Evolutionary conservation across 805 yeast genomes (phyloP).

Genomic region (Wickerhamomyces alni): DNA sequence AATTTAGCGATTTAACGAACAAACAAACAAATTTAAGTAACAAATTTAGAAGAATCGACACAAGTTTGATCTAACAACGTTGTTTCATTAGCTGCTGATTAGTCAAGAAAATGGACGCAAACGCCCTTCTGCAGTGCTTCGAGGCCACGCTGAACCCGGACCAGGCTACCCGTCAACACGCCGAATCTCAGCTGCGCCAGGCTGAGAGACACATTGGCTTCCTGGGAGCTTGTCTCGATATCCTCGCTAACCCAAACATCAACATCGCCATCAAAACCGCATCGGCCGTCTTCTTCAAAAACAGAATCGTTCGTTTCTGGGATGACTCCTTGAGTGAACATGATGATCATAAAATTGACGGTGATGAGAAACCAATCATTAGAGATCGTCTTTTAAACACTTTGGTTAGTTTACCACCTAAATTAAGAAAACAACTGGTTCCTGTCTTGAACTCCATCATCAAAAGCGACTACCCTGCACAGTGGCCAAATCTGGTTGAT

Average conservation of each 20-base stretch:
- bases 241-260: slow-evolving; percentile 48
- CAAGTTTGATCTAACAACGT: no score
- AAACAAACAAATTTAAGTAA: no score
- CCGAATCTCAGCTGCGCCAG: slow-evolving; percentile 60
- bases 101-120: slow-evolving; percentile 62
- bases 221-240: slow-evolving; percentile 75
- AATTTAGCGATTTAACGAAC: no score
- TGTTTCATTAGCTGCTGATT: no score
- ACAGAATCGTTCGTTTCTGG: slow-evolving; percentile 67
- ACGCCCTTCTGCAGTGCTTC: slow-evolving; percentile 65
- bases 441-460: slow-evolving; percentile 52
- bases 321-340: slow-evolving; percentile 24
- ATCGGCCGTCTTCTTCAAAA: slow-evolving; percentile 80
- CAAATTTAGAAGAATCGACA: no score
- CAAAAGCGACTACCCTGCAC: slow-evolving; percentile 39
- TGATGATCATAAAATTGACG: slow-evolving; percentile 38
- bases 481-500: slow-evolving; percentile 52
- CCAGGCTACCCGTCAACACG: slow-evolving; percentile 51
- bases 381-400: slow-evolving; percentile 64
- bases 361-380: slow-evolving; percentile 70
- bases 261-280: slow-evolving; percentile 53
- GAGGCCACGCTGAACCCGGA: slow-evolving; percentile 72
- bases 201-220: slow-evolving; percentile 64
- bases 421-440: slow-evolving; percentile 36
- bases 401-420: slow-evolving; percentile 41